Conservation (phyloP, 768 basidiomycete genomes). For the Coprinopsis strossmayeri region DNA sequence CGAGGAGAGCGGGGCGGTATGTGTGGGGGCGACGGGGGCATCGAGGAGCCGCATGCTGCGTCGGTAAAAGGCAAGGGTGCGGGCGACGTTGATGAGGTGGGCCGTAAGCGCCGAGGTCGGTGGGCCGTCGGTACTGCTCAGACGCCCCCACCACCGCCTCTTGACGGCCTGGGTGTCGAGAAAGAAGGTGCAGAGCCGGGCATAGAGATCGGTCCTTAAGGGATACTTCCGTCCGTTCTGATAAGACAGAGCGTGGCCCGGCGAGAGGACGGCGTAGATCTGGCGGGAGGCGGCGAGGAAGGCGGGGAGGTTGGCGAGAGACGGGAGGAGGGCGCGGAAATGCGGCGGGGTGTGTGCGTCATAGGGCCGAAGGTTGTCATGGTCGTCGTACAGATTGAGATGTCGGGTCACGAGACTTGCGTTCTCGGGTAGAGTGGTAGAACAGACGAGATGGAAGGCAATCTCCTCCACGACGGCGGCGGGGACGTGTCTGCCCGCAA, state of each 20-base stretch:
- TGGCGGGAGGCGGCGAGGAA: constrained; percentile 1
- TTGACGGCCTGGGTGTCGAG: constrained; percentile 5
- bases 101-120: neutral
- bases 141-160: neutral
- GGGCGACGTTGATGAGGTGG: neutral
- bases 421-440: no score
- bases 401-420: no score
- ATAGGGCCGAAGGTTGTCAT: neutral
- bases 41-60: neutral
- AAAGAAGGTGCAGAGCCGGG: constrained; percentile 5
- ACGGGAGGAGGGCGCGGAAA: neutral
- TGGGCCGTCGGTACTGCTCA: neutral
- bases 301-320: neutral
- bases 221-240: neutral
- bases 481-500: neutral
- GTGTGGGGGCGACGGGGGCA: neutral
- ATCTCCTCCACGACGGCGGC: constrained; percentile 3
- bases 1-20: neutral
- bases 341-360: neutral
- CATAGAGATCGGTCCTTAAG: constrained; percentile 2
- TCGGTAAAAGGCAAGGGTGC: neutral
- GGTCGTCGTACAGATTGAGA: no score
- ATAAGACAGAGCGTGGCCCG: neutral
- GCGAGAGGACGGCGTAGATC: neutral
- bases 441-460: constrained; percentile 4